These are phyloP conservation scores for Kluyveromyces aestuarii DNA, from an alignment of 805 yeast species.

Conservation along the genomic window DNA sequence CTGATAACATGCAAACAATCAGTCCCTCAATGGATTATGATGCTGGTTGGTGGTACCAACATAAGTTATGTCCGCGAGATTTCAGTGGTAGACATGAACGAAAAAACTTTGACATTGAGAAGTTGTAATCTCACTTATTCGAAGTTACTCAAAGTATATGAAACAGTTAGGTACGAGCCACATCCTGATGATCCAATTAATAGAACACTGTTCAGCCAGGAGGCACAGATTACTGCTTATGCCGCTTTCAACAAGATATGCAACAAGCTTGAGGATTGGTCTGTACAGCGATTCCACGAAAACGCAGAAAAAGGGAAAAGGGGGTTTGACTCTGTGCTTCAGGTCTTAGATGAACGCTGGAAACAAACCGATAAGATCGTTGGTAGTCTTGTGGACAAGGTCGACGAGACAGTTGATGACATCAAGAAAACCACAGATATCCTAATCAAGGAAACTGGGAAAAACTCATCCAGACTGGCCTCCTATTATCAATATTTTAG, in stretches of 20 bases:
- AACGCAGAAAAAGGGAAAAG: constrained; percentile 74
- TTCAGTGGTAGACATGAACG: constrained; percentile 65
- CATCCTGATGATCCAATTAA: constrained; percentile 41
- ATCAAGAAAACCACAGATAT: constrained; percentile 15
- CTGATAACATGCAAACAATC: constrained; percentile 82
- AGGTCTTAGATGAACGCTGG: constrained; percentile 32
- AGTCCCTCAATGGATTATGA: constrained; percentile 73
- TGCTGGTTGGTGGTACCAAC: constrained; percentile 62
- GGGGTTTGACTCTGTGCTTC: constrained; percentile 79
- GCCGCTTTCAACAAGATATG: constrained; percentile 62
- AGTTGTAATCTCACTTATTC: constrained; percentile 82
- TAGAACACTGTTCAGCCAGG: constrained; percentile 63
- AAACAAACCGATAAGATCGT: constrained; percentile 22
- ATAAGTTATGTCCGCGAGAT: constrained; percentile 82
- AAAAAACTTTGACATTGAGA: constrained; percentile 62
- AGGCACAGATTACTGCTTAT: constrained; percentile 83
- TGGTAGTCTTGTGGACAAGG: constrained; percentile 22
- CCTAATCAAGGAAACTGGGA: constrained; percentile 20
- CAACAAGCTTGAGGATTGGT: constrained; percentile 85
- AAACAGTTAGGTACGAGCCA: constrained; percentile 76
- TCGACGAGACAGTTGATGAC: constrained; percentile 26
- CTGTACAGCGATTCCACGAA: constrained; percentile 77
- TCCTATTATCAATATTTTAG: constrained; percentile 10
- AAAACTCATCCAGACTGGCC: constrained; percentile 11
- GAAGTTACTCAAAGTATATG: constrained; percentile 68